Conservation (phyloP, 176 grass and related monocot species). For the Tuctoria greenei region DNA sequence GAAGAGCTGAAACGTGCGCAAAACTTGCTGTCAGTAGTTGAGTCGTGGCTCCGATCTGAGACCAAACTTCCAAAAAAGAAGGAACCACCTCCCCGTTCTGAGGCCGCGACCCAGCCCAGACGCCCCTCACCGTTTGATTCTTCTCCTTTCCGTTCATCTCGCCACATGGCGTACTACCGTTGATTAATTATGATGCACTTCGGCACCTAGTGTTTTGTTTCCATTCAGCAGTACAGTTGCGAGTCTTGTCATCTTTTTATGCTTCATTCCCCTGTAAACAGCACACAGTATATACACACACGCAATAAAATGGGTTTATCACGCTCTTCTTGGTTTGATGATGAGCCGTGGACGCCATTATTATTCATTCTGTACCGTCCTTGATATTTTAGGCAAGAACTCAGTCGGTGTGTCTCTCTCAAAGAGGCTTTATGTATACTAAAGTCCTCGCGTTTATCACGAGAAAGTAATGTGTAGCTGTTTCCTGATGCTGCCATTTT, state of each 20-base stretch:
- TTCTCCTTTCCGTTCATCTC: constrained; percentile 83
- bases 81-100: constrained; percentile 27
- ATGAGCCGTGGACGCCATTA: constrained; percentile 9
- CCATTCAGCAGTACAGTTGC: neutral
- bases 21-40: constrained; percentile 80
- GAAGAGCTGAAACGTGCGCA: constrained; percentile 66
- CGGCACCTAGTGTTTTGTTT: neutral
- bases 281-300: neutral
- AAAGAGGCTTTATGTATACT: neutral
- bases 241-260: neutral
- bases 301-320: neutral
- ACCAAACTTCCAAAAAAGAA: constrained; percentile 74
- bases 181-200: constrained; percentile 49
- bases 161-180: constrained; percentile 97
- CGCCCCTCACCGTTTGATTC: constrained; percentile 64
- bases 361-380: neutral
- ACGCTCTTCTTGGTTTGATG: neutral
- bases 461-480: constrained; percentile 26
- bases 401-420: constrained; percentile 1
- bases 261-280: neutral
- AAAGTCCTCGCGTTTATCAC: constrained; percentile 11
- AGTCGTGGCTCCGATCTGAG: constrained; percentile 81
- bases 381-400: constrained; percentile 11
- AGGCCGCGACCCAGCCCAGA: constrained; percentile 32
- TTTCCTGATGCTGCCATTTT: constrained; percentile 19